Evolutionary conservation across 768 basidiomycete species (phyloP).

Genomic region (Boletus eberwhitei): DNA sequence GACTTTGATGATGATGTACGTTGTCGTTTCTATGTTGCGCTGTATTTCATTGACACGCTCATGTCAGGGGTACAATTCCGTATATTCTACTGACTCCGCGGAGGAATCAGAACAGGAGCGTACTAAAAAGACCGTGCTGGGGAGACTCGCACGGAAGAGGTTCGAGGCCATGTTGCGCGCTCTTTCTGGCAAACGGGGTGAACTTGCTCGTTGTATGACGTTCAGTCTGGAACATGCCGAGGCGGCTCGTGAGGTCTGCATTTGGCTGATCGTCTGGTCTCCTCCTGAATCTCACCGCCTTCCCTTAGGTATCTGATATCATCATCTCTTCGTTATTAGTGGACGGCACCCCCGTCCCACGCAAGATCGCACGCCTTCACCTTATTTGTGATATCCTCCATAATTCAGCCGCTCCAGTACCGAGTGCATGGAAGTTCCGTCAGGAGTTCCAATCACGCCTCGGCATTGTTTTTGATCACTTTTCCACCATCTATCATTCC

Average conservation of each 20-base stretch:
- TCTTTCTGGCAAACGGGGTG: constrained; percentile 80
- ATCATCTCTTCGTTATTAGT: constrained; percentile 87
- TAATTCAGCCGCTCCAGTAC: constrained; percentile 90
- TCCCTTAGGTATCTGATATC: constrained; percentile 75
- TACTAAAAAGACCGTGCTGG: constrained; percentile 70
- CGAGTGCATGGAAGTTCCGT: constrained; percentile 97
- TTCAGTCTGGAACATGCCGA: constrained; percentile 96
- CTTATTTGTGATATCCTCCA: constrained; percentile 97
- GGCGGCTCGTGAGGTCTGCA: constrained; percentile 81
- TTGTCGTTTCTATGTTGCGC: constrained; percentile 3
- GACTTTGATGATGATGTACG: constrained; percentile 81
- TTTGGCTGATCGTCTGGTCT: background rate
- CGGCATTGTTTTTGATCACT: constrained; percentile 93
- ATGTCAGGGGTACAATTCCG: constrained; percentile 75
- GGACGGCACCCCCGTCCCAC: constrained; percentile 93
- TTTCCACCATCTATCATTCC: constrained; percentile 90
- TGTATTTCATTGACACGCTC: constrained; percentile 7
- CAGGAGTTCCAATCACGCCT: constrained; percentile 90
- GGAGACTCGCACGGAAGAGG: constrained; percentile 72
- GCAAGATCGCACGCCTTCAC: constrained; percentile 92
- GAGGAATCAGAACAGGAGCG: constrained; percentile 92
- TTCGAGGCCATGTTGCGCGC: constrained; percentile 91
- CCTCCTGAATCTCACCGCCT: background rate
- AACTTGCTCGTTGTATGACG: constrained; percentile 94
- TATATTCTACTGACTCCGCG: constrained; percentile 90